phyloP scores from a whole-genome alignment of 805 yeast genomes.

The Ogataea paraovalis region DNA sequence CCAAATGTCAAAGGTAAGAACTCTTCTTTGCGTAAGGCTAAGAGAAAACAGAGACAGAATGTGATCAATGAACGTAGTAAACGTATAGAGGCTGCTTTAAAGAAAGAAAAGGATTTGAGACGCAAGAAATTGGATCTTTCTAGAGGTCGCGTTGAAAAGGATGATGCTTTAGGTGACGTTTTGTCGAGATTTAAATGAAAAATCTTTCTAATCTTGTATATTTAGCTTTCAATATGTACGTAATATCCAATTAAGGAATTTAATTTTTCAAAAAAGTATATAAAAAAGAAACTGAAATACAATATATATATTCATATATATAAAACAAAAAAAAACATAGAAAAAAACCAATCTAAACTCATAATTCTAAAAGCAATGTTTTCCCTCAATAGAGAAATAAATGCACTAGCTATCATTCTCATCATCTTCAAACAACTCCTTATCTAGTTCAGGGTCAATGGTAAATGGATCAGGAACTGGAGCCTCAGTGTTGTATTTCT shows the following conservation, averaged over 20 bases:
- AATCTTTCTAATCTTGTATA: background rate
- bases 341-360: too few relatives aligned
- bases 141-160: conserved; percentile 47
- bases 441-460: conserved; percentile 42
- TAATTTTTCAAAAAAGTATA: too few relatives aligned
- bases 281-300: background rate
- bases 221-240: too few relatives aligned
- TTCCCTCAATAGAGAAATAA: too few relatives aligned
- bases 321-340: too few relatives aligned
- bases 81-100: conserved; percentile 70
- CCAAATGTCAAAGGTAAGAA: conserved; percentile 77
- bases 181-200: conserved; percentile 43
- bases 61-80: conserved; percentile 81
- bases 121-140: conserved; percentile 42
- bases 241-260: too few relatives aligned
- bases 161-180: conserved; percentile 48
- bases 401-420: conserved; percentile 4
- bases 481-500: conserved; percentile 67
- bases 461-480: conserved; percentile 70
- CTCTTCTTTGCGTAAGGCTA: conserved; percentile 73
- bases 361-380: too few relatives aligned
- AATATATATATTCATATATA: too few relatives aligned
- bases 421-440: conserved; percentile 24
- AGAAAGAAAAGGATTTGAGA: conserved; percentile 69
- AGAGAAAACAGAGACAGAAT: conserved; percentile 80